phyloP scores from a whole-genome alignment of 345 rosid species.

The Schrenkiella parvula region DNA sequence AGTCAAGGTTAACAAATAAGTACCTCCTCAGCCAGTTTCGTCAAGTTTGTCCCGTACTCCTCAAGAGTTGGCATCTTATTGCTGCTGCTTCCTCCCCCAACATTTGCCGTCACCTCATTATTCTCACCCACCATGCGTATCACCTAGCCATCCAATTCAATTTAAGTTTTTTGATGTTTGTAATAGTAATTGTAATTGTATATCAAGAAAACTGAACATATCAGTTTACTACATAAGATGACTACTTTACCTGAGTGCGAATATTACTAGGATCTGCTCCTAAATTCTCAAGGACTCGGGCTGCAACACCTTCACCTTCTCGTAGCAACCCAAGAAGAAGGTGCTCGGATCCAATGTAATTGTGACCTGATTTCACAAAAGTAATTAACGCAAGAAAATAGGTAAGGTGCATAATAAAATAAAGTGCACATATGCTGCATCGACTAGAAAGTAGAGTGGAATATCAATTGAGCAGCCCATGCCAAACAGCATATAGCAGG shows the following conservation, averaged over 20 bases:
- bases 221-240: not conserved
- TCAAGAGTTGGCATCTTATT: constrained; percentile 98
- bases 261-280: constrained; percentile 97
- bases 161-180: not conserved
- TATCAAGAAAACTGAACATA: not conserved
- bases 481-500: not conserved
- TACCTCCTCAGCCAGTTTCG: constrained; percentile 98
- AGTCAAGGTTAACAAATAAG: not conserved
- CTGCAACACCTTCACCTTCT: constrained; percentile 99
- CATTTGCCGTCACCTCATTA: constrained; percentile 76
- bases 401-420: no score
- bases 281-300: constrained; percentile 94
- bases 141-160: constrained; percentile 51
- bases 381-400: not conserved
- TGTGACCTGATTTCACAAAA: constrained; percentile 62
- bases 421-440: no score
- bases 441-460: not conserved
- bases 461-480: not conserved
- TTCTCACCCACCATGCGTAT: constrained; percentile 99
- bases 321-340: constrained; percentile 93
- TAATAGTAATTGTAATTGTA: not conserved
- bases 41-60: constrained; percentile 96
- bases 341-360: constrained; percentile 99
- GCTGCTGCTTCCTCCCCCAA: constrained; percentile 73
- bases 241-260: constrained; percentile 75